Evolutionary conservation across 139 green algal genomes (phyloP), one percentile per base, ranked within the genome.

Genomic region (Chlorella sp.): DNA sequence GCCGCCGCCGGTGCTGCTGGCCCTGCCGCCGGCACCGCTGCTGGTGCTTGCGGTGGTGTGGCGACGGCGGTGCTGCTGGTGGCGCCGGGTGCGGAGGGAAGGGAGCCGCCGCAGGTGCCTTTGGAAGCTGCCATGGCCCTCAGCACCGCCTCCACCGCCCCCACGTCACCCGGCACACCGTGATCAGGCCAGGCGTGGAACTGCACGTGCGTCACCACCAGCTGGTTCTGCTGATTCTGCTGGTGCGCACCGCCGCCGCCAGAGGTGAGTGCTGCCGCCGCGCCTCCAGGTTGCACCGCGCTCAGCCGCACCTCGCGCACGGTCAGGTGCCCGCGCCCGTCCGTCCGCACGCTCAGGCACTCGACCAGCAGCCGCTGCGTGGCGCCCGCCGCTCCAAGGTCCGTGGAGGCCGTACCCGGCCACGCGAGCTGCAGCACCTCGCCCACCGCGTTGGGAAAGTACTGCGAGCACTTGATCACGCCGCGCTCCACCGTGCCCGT

Each of bases 161-260:
- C 26, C 31, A 71, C 82, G 36, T 75, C 76, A 0, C 70, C 27
- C 1, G 87, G 87, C 1, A 83, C 75, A 62, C 87, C 84, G 62
- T 89, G 84, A 66, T 92, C 87, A 0, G 87, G 87, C 87, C 87
- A 92, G 30, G 74, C 73, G 62, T 75, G 73, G 68, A 85, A 87
- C 71, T 90, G 85, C 42, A 55, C 10, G 10, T 55, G 42, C 42
- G 10, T 10, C 42, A 55, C 42, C 42, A 55, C 17, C 10, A 55
- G n/a, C n/a, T n/a, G n/a, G n/a, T n/a, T n/a, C n/a, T n/a, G n/a
- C n/a, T n/a, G n/a, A n/a, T n/a, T n/a, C n/a, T n/a, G n/a, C n/a
- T n/a, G n/a, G n/a, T n/a, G n/a, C n/a, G n/a, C n/a, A n/a, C n/a
- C n/a, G n/a, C n/a, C n/a, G n/a, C n/a, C n/a, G n/a, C n/a, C n/a